phyloP scores from a whole-genome alignment of 495 filamentous ascomycete genomes.

The Echria macrotheca region DNA sequence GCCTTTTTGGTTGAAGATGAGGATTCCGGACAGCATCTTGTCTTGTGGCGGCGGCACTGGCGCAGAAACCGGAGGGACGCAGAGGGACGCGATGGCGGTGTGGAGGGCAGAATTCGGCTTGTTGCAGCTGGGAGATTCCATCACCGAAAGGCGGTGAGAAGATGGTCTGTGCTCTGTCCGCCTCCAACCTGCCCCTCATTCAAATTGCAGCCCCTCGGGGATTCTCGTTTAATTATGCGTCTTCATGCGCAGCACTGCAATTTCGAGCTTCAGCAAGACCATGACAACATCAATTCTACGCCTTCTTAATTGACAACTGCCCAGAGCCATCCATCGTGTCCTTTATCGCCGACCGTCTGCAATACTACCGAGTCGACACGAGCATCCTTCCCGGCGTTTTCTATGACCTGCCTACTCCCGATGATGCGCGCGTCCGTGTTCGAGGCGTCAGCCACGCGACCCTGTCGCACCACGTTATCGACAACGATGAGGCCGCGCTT shows the following conservation, averaged over 20 bases:
- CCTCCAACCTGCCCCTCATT: too few relatives aligned
- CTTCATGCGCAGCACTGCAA: too few relatives aligned
- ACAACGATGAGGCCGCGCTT: conserved; percentile 37
- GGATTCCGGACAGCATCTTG: conserved; percentile 90
- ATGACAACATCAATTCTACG: too few relatives aligned
- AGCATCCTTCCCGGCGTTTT: conserved; percentile 38
- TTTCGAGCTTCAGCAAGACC: too few relatives aligned
- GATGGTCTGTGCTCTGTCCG: background rate
- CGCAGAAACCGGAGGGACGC: background rate
- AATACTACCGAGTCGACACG: conserved; percentile 44
- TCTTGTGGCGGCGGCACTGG: background rate
- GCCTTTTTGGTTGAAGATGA: conserved; percentile 99
- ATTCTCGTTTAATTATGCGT: too few relatives aligned
- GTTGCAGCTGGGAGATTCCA: background rate
- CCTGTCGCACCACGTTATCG: conserved; percentile 47
- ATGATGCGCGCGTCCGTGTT: conserved; percentile 1
- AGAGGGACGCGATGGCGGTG: background rate
- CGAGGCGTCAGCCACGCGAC: conserved; percentile 21
- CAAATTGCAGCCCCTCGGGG: too few relatives aligned
- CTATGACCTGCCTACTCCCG: conserved; percentile 33
- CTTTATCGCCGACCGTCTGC: conserved; percentile 49
- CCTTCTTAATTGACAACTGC: conserved; percentile 33
- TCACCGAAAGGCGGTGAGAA: background rate
- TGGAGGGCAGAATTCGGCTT: background rate
- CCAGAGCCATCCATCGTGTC: conserved; percentile 44